Base-by-base conservation (phyloP, 129 eudicot genomes). In the Artemisia annua region DNA sequence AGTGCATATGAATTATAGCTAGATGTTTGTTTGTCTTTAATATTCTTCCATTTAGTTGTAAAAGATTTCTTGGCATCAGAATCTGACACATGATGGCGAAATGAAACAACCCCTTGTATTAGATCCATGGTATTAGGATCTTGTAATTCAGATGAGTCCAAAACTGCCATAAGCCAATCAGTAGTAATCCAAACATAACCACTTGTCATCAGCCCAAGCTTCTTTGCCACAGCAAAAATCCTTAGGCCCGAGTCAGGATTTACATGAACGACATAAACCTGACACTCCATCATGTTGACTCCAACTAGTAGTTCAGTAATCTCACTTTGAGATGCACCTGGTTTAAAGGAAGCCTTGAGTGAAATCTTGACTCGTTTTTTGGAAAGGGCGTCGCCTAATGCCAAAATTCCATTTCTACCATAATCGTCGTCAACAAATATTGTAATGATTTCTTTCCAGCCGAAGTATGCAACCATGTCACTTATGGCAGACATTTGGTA, bases 181-280 rank as follows among this genome's bases (percentile, higher is more conserved):
- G 92, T 88, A 61, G 97, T 83, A 73, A 91, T 91, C 97, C 97
- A 91, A 57, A 88, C 92, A 79, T 88, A 91, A 48, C 95, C 88
- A 63, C 7, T 65, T 28, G 63, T 55, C 92, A 91, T 79, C 97
- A 91, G 88, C 55, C 88, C 91, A 24, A 91, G 88, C 71, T 71
- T 48, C 28, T 83, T 82, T 48, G 95, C 97, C 19, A 76, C 75
- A 18, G 80, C 17, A 39, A 91, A 88, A 35, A 91, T 67, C 11
- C 69, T 67, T 18, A 88, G 82, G 48, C 97, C 97, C 6, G 95
- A 74, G 82, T 91, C 97, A 9, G 97, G 95, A 74, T 78, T 84
- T 13, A 80, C 97, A 74, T 91, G 97, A 20, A 91, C 90, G 15
- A 91, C 88, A 76, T 70, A 88, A 72, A 91, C 92, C 62, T 92